phyloP scores from a whole-genome alignment of 371 early-diverging fungal species.

The Polyrhizophydium stewartii region DNA sequence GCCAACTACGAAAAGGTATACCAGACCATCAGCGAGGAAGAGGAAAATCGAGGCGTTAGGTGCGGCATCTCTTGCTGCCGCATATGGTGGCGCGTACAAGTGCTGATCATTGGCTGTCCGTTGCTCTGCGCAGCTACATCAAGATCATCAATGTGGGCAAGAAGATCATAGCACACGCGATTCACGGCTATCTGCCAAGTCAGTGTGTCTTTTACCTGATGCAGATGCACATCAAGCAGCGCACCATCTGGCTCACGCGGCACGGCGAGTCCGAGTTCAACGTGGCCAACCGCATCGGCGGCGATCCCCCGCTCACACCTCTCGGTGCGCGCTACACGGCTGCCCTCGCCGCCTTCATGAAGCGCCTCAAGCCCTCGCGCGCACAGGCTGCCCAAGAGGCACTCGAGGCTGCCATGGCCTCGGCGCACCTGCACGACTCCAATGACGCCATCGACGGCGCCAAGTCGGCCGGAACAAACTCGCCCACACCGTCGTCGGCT shows the following conservation, averaged over 20 bases:
- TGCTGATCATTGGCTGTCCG: no score
- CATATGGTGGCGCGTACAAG: no score
- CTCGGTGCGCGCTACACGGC: slow-evolving; percentile 58
- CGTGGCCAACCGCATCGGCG: slow-evolving; percentile 50
- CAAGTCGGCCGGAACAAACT: not conserved
- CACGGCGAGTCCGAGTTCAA: slow-evolving; percentile 71
- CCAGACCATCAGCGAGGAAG: slow-evolving; percentile 69
- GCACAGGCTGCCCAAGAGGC: not conserved
- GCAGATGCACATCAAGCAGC: slow-evolving; percentile 55
- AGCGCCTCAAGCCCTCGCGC: slow-evolving; percentile 20
- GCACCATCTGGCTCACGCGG: slow-evolving; percentile 75
- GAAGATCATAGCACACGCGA: slow-evolving; percentile 76
- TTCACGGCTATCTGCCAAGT: slow-evolving; percentile 72
- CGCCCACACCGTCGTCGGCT: not conserved
- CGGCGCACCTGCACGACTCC: slow-evolving; percentile 25
- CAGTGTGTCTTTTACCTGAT: slow-evolving; percentile 86
- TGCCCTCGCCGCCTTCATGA: slow-evolving; percentile 64
- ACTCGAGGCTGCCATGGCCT: not conserved
- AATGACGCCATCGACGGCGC: not conserved
- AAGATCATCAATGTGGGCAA: slow-evolving; percentile 80
- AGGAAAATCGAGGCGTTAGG: slow-evolving; percentile 62
- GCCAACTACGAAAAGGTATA: slow-evolving; percentile 79
- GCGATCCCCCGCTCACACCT: slow-evolving; percentile 73
- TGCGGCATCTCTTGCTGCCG: not conserved
- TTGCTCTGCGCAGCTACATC: slow-evolving; percentile 65